These are phyloP conservation scores for Eleusine coracana DNA, from an alignment of 176 grass and related monocot genomes.

Conservation along the genomic window DNA sequence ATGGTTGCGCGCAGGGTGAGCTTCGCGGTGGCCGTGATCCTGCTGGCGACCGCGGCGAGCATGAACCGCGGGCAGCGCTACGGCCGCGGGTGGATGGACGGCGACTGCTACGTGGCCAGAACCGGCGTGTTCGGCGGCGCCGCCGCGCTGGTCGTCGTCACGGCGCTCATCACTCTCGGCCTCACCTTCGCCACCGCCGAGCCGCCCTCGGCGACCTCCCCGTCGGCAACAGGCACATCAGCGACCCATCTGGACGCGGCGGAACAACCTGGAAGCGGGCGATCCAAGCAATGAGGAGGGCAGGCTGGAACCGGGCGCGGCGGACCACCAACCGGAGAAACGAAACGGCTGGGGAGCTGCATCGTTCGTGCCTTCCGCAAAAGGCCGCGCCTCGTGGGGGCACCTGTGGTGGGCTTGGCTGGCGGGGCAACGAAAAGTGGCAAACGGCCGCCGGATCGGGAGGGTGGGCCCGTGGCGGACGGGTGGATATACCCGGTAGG, in stretches of 20 bases:
- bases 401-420: conserved; percentile 14
- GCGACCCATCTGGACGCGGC: conserved; percentile 12
- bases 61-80: conserved; percentile 87
- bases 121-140: conserved; percentile 68
- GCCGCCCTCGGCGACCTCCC: background rate
- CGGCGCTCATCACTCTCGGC: conserved; percentile 51
- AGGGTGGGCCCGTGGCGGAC: background rate
- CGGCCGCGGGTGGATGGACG: conserved; percentile 90
- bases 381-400: conserved; percentile 41
- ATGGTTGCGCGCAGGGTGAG: conserved; percentile 47
- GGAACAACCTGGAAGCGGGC: conserved; percentile 18
- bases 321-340: conserved; percentile 36
- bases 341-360: conserved; percentile 7
- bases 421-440: conserved; percentile 23
- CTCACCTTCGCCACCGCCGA: conserved; percentile 37
- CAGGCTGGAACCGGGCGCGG: background rate
- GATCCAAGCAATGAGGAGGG: conserved; percentile 47
- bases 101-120: conserved; percentile 78
- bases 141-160: conserved; percentile 47
- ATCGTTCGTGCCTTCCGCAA: conserved; percentile 24
- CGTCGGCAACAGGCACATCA: background rate
- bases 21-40: conserved; percentile 58
- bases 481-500: conserved; percentile 9
- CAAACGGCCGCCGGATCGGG: background rate
- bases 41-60: conserved; percentile 70